These are phyloP conservation scores for Lentinula sp. DNA, from an alignment of 768 basidiomycete genomes.

Conservation along the genomic window DNA sequence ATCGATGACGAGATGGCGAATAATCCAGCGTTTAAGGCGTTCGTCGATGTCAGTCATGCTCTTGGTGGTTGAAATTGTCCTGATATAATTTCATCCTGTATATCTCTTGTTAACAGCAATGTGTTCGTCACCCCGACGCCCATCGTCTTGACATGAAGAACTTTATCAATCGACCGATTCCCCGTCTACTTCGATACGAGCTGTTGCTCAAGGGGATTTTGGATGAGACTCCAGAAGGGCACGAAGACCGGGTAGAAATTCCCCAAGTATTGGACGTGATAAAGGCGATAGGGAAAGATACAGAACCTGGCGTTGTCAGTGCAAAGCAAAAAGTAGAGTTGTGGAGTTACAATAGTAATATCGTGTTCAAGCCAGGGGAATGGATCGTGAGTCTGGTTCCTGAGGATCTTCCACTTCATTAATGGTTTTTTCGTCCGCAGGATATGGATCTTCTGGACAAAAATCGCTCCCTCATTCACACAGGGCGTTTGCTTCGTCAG, in stretches of 20 bases:
- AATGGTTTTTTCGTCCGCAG: background rate
- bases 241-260: slow-evolving; percentile 80
- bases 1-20: slow-evolving; percentile 85
- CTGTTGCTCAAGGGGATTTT: slow-evolving; percentile 70
- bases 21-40: slow-evolving; percentile 74
- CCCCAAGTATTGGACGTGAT: slow-evolving; percentile 86
- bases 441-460: slow-evolving; percentile 86
- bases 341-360: slow-evolving; percentile 77
- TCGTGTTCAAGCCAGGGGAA: slow-evolving; percentile 78
- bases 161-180: slow-evolving; percentile 90
- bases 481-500: slow-evolving; percentile 78
- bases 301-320: slow-evolving; percentile 79
- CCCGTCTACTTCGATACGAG: slow-evolving; percentile 83
- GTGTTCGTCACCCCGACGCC: slow-evolving; percentile 62
- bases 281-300: slow-evolving; percentile 79
- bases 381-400: slow-evolving; percentile 36
- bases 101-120: too few relatives aligned
- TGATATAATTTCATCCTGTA: too few relatives aligned
- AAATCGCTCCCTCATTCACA: slow-evolving; percentile 77
- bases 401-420: too few relatives aligned
- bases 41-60: slow-evolving; percentile 61
- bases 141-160: slow-evolving; percentile 84
- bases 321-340: slow-evolving; percentile 88
- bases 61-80: background rate
- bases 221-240: slow-evolving; percentile 64